A percentile compares a stretch with the other conserved stretches of the same genome.
These are phyloP conservation scores for Cyclaneusma minus DNA, from an alignment of 2,329 filamentous ascomycete genomes.

Conservation along the genomic window DNA sequence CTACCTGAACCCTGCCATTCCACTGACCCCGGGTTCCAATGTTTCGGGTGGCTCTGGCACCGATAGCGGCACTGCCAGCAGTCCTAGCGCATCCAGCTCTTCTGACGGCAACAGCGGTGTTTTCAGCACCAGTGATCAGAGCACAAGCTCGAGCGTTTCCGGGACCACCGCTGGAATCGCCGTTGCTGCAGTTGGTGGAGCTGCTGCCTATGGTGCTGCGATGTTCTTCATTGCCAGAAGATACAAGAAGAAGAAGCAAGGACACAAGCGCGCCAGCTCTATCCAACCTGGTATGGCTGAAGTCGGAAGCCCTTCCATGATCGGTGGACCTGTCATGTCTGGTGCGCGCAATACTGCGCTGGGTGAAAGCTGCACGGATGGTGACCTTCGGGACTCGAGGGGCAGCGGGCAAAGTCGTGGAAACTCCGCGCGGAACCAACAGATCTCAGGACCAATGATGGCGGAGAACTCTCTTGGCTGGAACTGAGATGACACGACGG, in stretches of 20 bases:
- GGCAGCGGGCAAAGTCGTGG: slow-evolving; percentile 30
- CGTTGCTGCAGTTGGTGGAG: slow-evolving; percentile 46
- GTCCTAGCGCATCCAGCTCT: slow-evolving; percentile 14
- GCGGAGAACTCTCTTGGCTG: slow-evolving; percentile 64
- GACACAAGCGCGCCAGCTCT: slow-evolving; percentile 47
- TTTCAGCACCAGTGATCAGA: slow-evolving; percentile 21
- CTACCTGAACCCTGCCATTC: slow-evolving; percentile 71
- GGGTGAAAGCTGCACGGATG: slow-evolving; percentile 20
- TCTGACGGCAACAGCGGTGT: slow-evolving; percentile 23
- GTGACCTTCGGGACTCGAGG: slow-evolving; percentile 37
- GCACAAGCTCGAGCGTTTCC: slow-evolving; percentile 38
- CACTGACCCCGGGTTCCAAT: slow-evolving; percentile 24
- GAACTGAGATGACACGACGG: slow-evolving; percentile 50
- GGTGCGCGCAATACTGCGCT: slow-evolving; percentile 20
- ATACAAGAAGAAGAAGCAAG: slow-evolving; percentile 49
- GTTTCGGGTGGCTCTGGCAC: slow-evolving; percentile 20
- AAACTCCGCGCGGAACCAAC: slow-evolving; percentile 39
- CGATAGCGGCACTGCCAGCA: slow-evolving; percentile 22
- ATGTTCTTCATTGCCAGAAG: slow-evolving; percentile 63
- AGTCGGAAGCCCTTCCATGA: slow-evolving; percentile 27
- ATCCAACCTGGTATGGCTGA: slow-evolving; percentile 28
- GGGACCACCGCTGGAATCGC: slow-evolving; percentile 52
- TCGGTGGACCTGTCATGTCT: slow-evolving; percentile 30
- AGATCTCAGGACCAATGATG: slow-evolving; percentile 61
- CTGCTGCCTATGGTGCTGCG: slow-evolving; percentile 56